phyloP scores from a whole-genome alignment of 2,329 filamentous ascomycete genomes.

The Dactylellina haptotyla region DNA sequence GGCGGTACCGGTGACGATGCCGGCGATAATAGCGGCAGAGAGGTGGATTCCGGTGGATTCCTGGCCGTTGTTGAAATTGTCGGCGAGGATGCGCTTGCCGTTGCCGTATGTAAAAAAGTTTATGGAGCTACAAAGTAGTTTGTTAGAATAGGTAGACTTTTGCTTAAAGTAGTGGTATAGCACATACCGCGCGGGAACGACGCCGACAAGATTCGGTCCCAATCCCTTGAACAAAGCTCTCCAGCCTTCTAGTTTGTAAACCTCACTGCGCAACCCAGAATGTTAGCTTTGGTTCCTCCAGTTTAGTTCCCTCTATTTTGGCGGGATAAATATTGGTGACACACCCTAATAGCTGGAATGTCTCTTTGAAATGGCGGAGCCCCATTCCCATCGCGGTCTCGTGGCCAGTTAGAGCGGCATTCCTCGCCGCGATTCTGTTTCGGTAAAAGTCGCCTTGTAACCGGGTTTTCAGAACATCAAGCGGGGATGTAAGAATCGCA shows the following conservation, averaged over 20 bases:
- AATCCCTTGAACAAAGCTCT: slow-evolving; percentile 92
- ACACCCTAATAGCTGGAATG: slow-evolving; percentile 81
- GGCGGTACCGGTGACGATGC: slow-evolving; percentile 85
- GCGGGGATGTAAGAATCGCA: slow-evolving; percentile 88
- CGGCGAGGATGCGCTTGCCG: slow-evolving; percentile 81
- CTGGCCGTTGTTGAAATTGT: slow-evolving; percentile 76
- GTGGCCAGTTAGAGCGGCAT: slow-evolving; percentile 42
- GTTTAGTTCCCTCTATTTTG: not conserved
- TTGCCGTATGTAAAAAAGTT: slow-evolving; percentile 96
- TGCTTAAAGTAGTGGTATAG: not conserved
- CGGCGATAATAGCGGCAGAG: slow-evolving; percentile 77
- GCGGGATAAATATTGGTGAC: slow-evolving; percentile 59
- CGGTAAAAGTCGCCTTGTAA: slow-evolving; percentile 96
- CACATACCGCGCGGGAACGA: slow-evolving; percentile 77
- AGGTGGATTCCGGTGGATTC: slow-evolving; percentile 82
- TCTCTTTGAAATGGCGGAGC: slow-evolving; percentile 77
- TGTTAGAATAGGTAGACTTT: not conserved
- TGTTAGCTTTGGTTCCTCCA: slow-evolving; percentile 9
- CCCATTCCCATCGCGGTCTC: slow-evolving; percentile 53
- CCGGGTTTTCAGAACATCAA: slow-evolving; percentile 92
- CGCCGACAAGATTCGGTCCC: slow-evolving; percentile 87
- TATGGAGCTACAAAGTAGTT: slow-evolving; percentile 68
- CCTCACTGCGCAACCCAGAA: slow-evolving; percentile 50
- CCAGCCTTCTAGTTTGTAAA: slow-evolving; percentile 83
- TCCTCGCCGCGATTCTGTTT: slow-evolving; percentile 69